These are phyloP conservation scores for Colletotrichum tropicicola DNA, from an alignment of 2,329 filamentous ascomycete genomes.

Conservation along the genomic window DNA sequence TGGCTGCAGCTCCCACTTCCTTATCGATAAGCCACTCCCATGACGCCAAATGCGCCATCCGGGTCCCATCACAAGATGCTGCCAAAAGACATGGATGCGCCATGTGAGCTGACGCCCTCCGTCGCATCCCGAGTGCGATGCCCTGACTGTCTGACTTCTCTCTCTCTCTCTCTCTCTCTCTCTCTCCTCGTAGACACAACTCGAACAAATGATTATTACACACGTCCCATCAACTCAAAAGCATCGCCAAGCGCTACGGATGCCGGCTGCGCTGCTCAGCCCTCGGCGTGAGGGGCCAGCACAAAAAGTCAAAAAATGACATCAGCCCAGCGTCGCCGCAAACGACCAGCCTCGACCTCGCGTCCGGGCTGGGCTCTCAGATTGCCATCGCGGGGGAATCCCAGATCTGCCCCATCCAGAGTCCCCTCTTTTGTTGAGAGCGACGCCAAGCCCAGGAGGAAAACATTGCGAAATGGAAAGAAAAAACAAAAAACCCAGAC, in stretches of 20 bases:
- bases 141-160: background rate
- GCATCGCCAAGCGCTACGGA: too few species aligned
- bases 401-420: background rate
- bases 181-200: too few species aligned
- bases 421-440: constrained; percentile 22
- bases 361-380: background rate
- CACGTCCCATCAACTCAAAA: too few species aligned
- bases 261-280: background rate
- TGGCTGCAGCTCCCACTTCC: background rate
- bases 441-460: background rate
- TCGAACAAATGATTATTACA: too few species aligned
- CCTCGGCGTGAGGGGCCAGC: background rate
- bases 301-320: constrained; percentile 10
- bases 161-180: background rate
- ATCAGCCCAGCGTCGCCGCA: constrained; percentile 20
- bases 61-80: constrained; percentile 25
- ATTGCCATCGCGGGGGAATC: constrained; percentile 11
- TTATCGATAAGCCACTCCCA: constrained; percentile 26
- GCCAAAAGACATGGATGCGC: constrained; percentile 12
- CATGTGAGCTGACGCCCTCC: constrained; percentile 24
- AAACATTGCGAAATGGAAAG: background rate
- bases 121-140: background rate
- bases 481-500: background rate
- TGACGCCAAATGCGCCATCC: constrained; percentile 27
- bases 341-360: background rate